These are phyloP conservation scores for Isochrysis galbana DNA, from an alignment of 78 protist genomes.

Conservation along the genomic window DNA sequence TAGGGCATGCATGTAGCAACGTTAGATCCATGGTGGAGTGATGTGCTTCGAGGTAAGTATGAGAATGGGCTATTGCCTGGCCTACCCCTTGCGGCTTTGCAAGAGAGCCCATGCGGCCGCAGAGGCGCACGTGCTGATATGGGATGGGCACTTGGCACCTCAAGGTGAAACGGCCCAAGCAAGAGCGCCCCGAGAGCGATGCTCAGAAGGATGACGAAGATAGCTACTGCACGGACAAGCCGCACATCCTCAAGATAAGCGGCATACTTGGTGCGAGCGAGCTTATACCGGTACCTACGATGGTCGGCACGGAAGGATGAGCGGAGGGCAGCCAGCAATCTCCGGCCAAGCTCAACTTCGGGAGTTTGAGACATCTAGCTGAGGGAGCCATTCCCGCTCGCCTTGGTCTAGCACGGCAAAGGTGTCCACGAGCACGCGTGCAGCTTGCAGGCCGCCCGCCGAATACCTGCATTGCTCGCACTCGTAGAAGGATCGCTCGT, in stretches of 20 bases:
- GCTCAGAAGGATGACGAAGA: neutral
- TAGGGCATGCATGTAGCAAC: neutral
- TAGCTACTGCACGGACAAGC: neutral
- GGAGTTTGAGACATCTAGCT: neutral
- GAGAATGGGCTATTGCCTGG: neutral
- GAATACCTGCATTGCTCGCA: conserved; percentile 40
- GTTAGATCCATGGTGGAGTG: neutral
- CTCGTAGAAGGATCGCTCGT: neutral
- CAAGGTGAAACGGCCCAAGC: neutral
- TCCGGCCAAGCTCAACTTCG: neutral
- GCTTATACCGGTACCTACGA: neutral
- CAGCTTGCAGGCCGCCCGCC: too few relatives aligned
- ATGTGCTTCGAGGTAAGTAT: neutral
- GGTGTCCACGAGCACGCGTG: too few relatives aligned
- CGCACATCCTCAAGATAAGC: neutral
- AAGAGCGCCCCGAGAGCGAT: neutral
- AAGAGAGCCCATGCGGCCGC: neutral
- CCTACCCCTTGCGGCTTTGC: neutral
- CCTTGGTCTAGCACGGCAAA: neutral
- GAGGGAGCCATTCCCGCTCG: neutral
- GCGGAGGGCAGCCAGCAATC: neutral
- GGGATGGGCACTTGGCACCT: neutral
- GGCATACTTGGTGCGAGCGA: neutral
- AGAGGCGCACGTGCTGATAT: neutral
- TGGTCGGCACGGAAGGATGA: neutral